Evolutionary conservation across 257 asterid species (phyloP).

Genomic region (Anisodus tanguticus): DNA sequence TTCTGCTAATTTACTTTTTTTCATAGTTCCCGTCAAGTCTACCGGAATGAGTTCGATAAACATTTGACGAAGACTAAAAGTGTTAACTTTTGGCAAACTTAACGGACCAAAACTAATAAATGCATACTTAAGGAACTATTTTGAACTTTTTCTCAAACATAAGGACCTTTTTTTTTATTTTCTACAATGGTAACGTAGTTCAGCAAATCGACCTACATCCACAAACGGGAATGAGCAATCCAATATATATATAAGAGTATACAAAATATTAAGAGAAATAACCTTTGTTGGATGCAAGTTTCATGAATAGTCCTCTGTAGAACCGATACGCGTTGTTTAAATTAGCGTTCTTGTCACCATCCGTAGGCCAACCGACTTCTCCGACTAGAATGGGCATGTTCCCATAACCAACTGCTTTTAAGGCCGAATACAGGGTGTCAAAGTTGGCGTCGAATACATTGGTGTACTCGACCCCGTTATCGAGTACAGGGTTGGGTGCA

Average conservation of each 20-base stretch:
- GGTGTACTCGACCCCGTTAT: conserved; percentile 40
- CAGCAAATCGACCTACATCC: too few species aligned
- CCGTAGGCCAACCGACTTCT: conserved; percentile 58
- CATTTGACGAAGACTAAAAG: too few species aligned
- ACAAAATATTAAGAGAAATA: not conserved
- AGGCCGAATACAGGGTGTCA: conserved; percentile 49
- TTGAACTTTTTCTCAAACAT: too few species aligned
- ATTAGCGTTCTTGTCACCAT: conserved; percentile 49
- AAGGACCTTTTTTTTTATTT: too few species aligned
- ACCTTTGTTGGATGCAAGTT: conserved; percentile 46
- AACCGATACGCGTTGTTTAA: conserved; percentile 41
- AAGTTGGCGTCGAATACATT: conserved; percentile 57
- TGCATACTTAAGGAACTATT: too few species aligned
- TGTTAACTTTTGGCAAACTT: too few species aligned
- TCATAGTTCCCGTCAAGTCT: too few species aligned
- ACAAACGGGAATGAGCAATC: not conserved
- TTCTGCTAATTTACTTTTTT: too few species aligned
- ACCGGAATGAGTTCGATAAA: too few species aligned
- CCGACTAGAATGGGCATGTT: conserved; percentile 46
- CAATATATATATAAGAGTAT: not conserved
- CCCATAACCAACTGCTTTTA: conserved; percentile 46
- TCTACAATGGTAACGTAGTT: too few species aligned
- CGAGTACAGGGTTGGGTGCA: conserved; percentile 39
- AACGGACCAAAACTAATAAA: too few species aligned
- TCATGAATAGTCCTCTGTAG: conserved; percentile 47